Base-by-base conservation (phyloP, 441 rosid species). In the Aleurites moluccanus region DNA sequence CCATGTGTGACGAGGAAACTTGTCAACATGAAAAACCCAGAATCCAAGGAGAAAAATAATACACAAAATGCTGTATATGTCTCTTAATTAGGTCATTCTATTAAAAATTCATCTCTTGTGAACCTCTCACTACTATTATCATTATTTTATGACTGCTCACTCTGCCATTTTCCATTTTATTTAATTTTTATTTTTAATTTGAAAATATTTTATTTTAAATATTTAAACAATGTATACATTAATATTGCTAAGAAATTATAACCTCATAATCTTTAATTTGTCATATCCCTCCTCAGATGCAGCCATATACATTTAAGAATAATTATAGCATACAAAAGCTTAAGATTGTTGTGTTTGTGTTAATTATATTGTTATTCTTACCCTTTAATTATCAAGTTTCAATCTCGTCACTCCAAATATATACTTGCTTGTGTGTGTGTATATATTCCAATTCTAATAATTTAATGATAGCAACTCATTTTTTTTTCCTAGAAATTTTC, bases 1-100 rank as follows among this genome's bases (percentile, higher is more conserved):
- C 16, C 18, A 23, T 73, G 80, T 80, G 87, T 79, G 84, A 80
- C 67, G 78, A 76, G 82, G 85, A 83, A 87, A 79, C 69, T 75
- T 75, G 79, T 78, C 75, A 82, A 84, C 86, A 75, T 74, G 82
- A 72, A 79, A 79, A 59, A 11, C 53, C 78, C 78, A 74, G 83
- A 82, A 81, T 83, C 88, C 86, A 74, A 81, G 80, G 86, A 56
- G 23, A 69, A 44, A 73, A 68, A 53, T 60, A 69, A 75, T 81
- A 70, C 33, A 81, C 53, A 59, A 78, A 38, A 73, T 80, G 73
- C 67, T 63, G 73, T 67, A 49, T 25, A 8, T n/a, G 59, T 73
- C 72, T 62, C 53, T 18, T 30, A n/a, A n/a, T n/a, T n/a, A 21
- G 18, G 18, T 73, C 40, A 62, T 77, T 62, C 77, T 74, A 55